phyloP scores from a whole-genome alignment of 2,329 filamentous ascomycete species.

The Capronia coronata region DNA sequence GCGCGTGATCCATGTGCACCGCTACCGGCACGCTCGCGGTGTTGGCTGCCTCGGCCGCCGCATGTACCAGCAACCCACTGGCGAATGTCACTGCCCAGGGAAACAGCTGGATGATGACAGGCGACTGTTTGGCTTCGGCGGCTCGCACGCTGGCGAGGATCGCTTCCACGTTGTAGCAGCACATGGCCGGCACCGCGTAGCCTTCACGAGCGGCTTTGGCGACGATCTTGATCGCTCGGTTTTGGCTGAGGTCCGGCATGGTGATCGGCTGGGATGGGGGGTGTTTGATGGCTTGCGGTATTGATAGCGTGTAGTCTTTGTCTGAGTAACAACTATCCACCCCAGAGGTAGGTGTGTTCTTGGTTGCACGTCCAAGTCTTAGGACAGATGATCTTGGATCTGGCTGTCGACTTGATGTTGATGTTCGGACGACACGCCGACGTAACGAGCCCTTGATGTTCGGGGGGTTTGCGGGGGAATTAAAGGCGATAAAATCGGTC shows the following conservation, averaged over 20 bases:
- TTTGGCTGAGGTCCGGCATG: constrained; percentile 7
- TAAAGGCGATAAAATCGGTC: no score
- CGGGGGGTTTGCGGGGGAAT: no score
- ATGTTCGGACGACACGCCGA: no score
- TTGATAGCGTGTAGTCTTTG: no score
- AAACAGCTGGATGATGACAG: constrained; percentile 66
- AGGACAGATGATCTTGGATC: no score
- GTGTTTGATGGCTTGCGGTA: no score
- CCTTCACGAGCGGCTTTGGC: not conserved
- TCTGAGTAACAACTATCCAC: no score
- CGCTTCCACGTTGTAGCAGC: constrained; percentile 1
- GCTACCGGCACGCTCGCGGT: constrained; percentile 54
- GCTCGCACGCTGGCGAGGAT: constrained; percentile 35
- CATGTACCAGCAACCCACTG: constrained; percentile 49
- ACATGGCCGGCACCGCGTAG: not conserved
- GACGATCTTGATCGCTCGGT: constrained; percentile 7
- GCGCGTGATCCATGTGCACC: constrained; percentile 62
- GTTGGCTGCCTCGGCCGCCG: constrained; percentile 52
- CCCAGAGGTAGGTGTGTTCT: no score
- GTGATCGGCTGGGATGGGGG: no score
- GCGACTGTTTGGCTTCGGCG: constrained; percentile 60
- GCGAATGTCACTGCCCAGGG: constrained; percentile 67
- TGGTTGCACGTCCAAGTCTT: no score
- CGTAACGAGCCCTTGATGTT: no score
- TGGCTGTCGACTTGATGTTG: no score